phyloP scores from a whole-genome alignment of 106 monocot species.

The Hemerocallis citrina region DNA sequence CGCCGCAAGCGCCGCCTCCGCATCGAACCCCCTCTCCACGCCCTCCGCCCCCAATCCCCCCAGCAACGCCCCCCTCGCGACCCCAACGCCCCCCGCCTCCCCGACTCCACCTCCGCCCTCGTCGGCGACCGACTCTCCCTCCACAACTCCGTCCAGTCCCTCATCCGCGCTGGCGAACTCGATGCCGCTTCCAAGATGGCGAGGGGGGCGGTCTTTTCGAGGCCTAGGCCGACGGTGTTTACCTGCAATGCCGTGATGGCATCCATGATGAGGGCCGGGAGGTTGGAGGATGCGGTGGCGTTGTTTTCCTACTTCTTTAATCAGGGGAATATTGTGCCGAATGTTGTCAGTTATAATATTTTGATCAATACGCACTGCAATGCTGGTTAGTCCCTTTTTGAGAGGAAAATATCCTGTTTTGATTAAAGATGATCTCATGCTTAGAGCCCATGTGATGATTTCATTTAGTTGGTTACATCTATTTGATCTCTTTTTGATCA shows the following conservation, averaged over 20 bases:
- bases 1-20: constrained; percentile 83
- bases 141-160: constrained; percentile 87
- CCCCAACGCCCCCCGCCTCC: constrained; percentile 74
- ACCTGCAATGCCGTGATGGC: constrained; percentile 92
- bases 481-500: no score
- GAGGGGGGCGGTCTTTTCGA: constrained; percentile 68
- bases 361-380: constrained; percentile 71
- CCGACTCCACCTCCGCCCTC: constrained; percentile 85
- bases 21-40: constrained; percentile 79
- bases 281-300: constrained; percentile 60
- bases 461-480: no score
- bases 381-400: constrained; percentile 22
- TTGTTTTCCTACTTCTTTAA: constrained; percentile 76
- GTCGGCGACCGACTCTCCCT: constrained; percentile 88
- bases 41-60: constrained; percentile 62
- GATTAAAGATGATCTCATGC: no score
- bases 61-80: constrained; percentile 42
- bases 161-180: constrained; percentile 80
- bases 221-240: constrained; percentile 81
- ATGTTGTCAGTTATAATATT: constrained; percentile 91
- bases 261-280: constrained; percentile 48
- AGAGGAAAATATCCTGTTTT: no score
- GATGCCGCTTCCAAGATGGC: constrained; percentile 60
- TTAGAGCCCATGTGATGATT: no score
- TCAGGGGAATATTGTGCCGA: constrained; percentile 70